Evolutionary conservation across 257 asterid species (phyloP).

Genomic region (Lavandula angustifolia): DNA sequence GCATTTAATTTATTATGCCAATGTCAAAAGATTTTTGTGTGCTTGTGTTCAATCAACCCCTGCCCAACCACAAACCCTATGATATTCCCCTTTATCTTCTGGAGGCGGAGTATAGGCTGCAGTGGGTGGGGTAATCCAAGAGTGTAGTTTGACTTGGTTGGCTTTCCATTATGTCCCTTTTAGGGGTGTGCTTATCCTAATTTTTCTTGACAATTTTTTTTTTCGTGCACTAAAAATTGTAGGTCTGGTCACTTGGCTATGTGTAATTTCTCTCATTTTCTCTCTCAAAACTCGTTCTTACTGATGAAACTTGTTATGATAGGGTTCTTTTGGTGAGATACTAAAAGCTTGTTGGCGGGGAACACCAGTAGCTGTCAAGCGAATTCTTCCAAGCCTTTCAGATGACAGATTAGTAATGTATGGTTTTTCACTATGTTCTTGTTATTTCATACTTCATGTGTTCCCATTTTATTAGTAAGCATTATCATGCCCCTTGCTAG

Average conservation of each 20-base stretch:
- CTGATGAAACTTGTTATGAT: conserved; percentile 41
- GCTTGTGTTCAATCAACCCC: conserved; percentile 9
- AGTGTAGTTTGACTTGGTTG: not conserved
- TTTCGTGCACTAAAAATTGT: conserved; percentile 13
- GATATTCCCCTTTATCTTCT: conserved; percentile 11
- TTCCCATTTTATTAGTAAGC: conserved; percentile 7
- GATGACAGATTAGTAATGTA: conserved; percentile 97
- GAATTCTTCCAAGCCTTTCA: conserved; percentile 97
- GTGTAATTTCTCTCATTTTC: conserved; percentile 6
- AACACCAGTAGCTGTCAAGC: conserved; percentile 99
- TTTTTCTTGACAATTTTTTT: not conserved
- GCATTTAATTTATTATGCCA: not conserved
- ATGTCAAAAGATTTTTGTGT: not conserved
- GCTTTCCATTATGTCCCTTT: not conserved
- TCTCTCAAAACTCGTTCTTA: conserved; percentile 25
- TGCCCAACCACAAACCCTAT: not conserved
- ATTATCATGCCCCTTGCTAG: conserved; percentile 3
- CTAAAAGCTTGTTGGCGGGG: conserved; percentile 96
- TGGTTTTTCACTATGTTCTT: conserved; percentile 37
- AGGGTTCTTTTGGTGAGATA: conserved; percentile 99
- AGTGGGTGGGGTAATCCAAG: conserved; percentile 16
- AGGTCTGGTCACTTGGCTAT: conserved; percentile 10
- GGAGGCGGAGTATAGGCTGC: conserved; percentile 11
- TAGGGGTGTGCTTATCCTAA: conserved; percentile 9
- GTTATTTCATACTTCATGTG: conserved; percentile 11